Evolutionary conservation across 176 grass and related monocot species (phyloP), one percentile per base, ranked within the genome.

Genomic region (Urochloa ruziziensis): DNA sequence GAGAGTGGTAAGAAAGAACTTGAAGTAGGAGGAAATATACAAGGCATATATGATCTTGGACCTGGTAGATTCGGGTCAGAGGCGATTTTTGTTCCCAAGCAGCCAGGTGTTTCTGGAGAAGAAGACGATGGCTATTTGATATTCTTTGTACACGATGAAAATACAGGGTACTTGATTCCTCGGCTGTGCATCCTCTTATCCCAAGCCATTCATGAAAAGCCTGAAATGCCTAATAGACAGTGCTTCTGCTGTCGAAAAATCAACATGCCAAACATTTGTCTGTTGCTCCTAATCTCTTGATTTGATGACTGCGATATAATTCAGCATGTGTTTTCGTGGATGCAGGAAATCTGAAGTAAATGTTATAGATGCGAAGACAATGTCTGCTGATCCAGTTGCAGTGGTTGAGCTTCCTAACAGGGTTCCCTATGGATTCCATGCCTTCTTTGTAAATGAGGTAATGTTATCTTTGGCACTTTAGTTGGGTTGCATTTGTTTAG

Each of bases 71-170:
- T 75, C 27, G 91, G 93, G 76, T 98, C 93, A 16, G 93, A 98
- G 80, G 96, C 96, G 34, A 80, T 98, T 66, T 98, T 98, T 63
- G 91, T 98, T 58, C 93, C 96, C 59, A 86, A 88, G 65, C 74
- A 89, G 23, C 80, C 87, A 47, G 91, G 93, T 17, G 30, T 91
- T 16, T 88, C 87, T 48, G 80, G 70, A 63, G 96, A 95, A 80
- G 96, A 98, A 78, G 96, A 94, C 65, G 93, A 98, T 73, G 93
- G 96, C 35, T 95, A 90, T 72, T 77, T 98, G 80, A 95, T 95
- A 80, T 91, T 90, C 82, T 95, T 95, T 77, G 96, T 94, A 15
- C 93, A 95, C 24, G 85, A 98, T 17, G 93, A 98, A 83, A 95
- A 95, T 65, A 92, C 93, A 58, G 89, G 96, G 96, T 95, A 97